A percentile compares a stretch with the other conserved stretches of the same genome.
Evolutionary conservation across 352 stramenopile genomes (phyloP).

Genomic region (Phytophthora boehmeriae): DNA sequence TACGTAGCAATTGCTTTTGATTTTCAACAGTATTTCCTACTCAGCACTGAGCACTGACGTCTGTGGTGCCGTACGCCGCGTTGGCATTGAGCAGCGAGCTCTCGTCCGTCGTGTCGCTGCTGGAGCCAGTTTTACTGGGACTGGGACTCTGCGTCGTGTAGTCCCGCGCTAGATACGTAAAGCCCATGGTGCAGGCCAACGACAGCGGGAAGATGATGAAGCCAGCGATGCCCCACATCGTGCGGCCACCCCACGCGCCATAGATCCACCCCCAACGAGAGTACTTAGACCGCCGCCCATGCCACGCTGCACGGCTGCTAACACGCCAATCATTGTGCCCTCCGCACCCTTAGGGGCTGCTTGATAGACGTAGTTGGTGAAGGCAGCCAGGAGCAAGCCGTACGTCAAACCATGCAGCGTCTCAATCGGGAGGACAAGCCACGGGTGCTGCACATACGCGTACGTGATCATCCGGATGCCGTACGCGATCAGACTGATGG

Average conservation of each 20-base stretch:
- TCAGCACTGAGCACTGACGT: constrained; percentile 25
- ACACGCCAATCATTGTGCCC: constrained; percentile 49
- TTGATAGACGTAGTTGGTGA: constrained; percentile 54
- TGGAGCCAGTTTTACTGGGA: constrained; percentile 21
- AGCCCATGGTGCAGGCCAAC: constrained; percentile 24
- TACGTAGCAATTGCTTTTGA: no score
- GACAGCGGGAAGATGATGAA: constrained; percentile 41
- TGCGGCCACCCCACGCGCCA: constrained; percentile 32
- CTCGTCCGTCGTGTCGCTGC: constrained; percentile 40
- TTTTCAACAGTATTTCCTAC: not conserved
- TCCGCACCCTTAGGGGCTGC: constrained; percentile 39
- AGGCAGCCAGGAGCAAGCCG: constrained; percentile 40
- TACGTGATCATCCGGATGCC: constrained; percentile 46
- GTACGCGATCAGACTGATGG: constrained; percentile 42
- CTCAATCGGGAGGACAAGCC: constrained; percentile 43
- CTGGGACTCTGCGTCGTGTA: constrained; percentile 31
- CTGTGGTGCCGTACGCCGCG: constrained; percentile 31
- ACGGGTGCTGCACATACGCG: constrained; percentile 42
- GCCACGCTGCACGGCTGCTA: constrained; percentile 44
- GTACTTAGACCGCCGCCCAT: constrained; percentile 41
- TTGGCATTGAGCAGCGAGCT: constrained; percentile 27
- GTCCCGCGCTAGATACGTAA: constrained; percentile 35
- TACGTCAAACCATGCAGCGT: constrained; percentile 51
- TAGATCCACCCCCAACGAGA: constrained; percentile 49
- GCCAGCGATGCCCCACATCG: constrained; percentile 47